Base-by-base conservation (phyloP, 2,329 filamentous ascomycete genomes). In the Mycocentrospora acerina region DNA sequence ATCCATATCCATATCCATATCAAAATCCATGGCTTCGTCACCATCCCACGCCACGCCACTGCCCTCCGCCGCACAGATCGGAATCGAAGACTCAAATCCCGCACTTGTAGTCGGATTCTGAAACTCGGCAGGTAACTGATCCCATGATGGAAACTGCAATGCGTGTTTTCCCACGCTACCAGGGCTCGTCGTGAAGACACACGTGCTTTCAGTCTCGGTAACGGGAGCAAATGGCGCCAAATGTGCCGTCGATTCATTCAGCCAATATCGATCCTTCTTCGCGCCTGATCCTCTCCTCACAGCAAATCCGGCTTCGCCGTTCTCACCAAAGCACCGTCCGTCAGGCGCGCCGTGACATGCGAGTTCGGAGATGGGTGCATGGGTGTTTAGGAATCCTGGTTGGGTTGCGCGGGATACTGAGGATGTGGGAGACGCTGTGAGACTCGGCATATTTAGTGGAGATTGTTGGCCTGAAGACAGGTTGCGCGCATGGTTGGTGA, bases 1-100 rank as follows among this genome's bases (percentile, higher is more conserved):
- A 45, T 66, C 61, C 48, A 59, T 46, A 32, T 62, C 57, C 48
- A 62, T 49, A 32, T 62, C 60, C 52, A 65, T 56, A 10, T 48
- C 44, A 32, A 67, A 66, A n/a, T 46, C 19, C 19, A 22, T 51
- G 40, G 63, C 36, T 12, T 62, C 59, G 7, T 37, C 42, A 18
- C 66, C 60, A 35, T 64, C 61, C 61, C 62, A 66, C 3, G 43
- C 29, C 49, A 56, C 50, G 5, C 35, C 31, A n/a, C n/a, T n/a
- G n/a, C n/a, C n/a, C n/a, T 42, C 46, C 3, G 44, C 37, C 12
- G 46, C 36, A 25, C 40, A 47, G 7, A 49, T 40, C 2, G 57
- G 46, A 6, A 60, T 35, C 10, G 39, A 44, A 5, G 47, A 30
- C 11, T 44, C 30, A 5, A 54, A 46, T 7, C 36, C 52, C 2